These are phyloP conservation scores for Lentinula boryana DNA, from an alignment of 768 basidiomycete genomes.

Conservation along the genomic window DNA sequence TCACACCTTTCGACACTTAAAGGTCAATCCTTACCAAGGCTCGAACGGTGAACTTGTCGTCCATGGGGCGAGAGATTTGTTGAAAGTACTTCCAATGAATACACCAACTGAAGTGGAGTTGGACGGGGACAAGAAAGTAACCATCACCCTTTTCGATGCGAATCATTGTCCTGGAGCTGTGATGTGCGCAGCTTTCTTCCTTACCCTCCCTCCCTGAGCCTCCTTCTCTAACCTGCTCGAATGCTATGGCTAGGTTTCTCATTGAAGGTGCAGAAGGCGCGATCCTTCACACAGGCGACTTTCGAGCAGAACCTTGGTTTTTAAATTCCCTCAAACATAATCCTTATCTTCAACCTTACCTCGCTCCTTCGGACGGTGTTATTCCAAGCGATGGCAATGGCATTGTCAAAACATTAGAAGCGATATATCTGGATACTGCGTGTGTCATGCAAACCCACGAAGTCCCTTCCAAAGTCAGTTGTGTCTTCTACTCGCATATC, in stretches of 20 bases:
- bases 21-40: conserved; percentile 41
- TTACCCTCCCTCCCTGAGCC: too few relatives aligned
- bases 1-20: conserved; percentile 65
- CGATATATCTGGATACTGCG: conserved; percentile 83
- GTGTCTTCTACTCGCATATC: not conserved
- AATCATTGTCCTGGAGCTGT: conserved; percentile 95
- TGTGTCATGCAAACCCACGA: conserved; percentile 45
- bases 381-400: not conserved
- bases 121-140: conserved; percentile 50
- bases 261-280: conserved; percentile 66
- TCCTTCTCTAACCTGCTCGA: too few relatives aligned
- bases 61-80: conserved; percentile 56
- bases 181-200: conserved; percentile 49
- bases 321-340: conserved; percentile 63
- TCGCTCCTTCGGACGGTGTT: conserved; percentile 29
- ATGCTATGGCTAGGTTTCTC: conserved; percentile 58
- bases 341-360: conserved; percentile 66
- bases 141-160: conserved; percentile 79
- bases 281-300: conserved; percentile 89
- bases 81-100: conserved; percentile 59
- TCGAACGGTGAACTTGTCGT: conserved; percentile 44
- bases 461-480: conserved; percentile 47
- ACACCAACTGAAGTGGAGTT: conserved; percentile 60
- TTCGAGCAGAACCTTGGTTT: conserved; percentile 83
- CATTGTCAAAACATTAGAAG: conserved; percentile 48